A percentile compares a stretch with the other conserved stretches of the same genome.
These are phyloP conservation scores for Huntiella savannae DNA, from an alignment of 2,329 filamentous ascomycete genomes.

Conservation along the genomic window DNA sequence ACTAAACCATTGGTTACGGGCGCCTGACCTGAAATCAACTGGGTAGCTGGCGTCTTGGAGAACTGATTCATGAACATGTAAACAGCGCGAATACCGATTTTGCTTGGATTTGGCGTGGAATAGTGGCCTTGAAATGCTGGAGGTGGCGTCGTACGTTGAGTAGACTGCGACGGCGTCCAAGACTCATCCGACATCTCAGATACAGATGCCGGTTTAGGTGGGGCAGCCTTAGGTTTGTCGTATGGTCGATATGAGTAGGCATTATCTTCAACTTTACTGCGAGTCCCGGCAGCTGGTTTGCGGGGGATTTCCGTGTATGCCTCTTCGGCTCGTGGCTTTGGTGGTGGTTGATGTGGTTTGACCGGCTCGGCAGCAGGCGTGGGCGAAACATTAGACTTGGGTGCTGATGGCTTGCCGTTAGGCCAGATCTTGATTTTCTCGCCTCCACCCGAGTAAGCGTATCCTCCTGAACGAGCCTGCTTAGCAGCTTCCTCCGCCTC, in stretches of 20 bases:
- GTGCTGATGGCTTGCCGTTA: conserved; percentile 31
- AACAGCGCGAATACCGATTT: conserved; percentile 87
- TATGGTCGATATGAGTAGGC: conserved; percentile 60
- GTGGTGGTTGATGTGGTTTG: conserved; percentile 9
- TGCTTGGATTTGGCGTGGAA: conserved; percentile 76
- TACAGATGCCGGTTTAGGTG: conserved; percentile 42
- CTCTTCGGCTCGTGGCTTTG: conserved; percentile 14
- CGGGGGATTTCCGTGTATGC: conserved; percentile 17
- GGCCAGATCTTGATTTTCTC: conserved; percentile 56
- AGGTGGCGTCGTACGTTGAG: conserved; percentile 65
- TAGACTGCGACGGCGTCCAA: conserved; percentile 70
- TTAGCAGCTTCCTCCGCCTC: conserved; percentile 19
- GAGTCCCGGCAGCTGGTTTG: conserved; percentile 28
- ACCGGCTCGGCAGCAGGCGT: conserved; percentile 14
- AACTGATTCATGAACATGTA: conserved; percentile 85
- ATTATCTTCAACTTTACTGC: conserved; percentile 32
- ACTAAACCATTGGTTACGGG: conserved; percentile 83
- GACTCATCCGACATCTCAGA: conserved; percentile 63
- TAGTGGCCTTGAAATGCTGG: conserved; percentile 63
- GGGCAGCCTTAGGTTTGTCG: conserved; percentile 42
- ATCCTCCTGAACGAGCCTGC: conserved; percentile 21
- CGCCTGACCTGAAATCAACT: conserved; percentile 68
- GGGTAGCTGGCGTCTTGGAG: conserved; percentile 72
- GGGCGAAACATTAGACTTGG: conserved; percentile 12
- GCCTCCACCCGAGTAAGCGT: conserved; percentile 45